These are phyloP conservation scores for Hamamelis virginiana DNA, from an alignment of 164 flowering plant genomes.

Conservation along the genomic window DNA sequence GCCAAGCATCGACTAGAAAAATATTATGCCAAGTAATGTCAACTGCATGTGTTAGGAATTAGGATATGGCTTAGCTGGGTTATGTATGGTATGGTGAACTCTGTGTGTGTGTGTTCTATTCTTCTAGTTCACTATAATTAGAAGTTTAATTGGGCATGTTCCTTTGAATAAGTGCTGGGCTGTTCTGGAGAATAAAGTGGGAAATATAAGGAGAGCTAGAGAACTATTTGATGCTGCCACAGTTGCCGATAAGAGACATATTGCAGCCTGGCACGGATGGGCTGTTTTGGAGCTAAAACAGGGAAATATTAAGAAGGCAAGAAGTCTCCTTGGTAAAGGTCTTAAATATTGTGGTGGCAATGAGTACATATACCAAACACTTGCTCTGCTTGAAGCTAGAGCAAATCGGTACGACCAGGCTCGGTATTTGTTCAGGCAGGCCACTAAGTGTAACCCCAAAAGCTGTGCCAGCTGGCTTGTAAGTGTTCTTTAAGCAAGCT, in stretches of 20 bases:
- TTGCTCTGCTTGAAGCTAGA: conserved; percentile 83
- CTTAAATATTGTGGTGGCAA: conserved; percentile 80
- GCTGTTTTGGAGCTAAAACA: conserved; percentile 84
- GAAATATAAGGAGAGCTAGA: conserved; percentile 78
- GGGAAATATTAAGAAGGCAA: conserved; percentile 82
- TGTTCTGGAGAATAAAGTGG: conserved; percentile 78
- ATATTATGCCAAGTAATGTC: no score
- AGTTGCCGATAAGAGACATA: conserved; percentile 80
- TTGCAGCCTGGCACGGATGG: conserved; percentile 99
- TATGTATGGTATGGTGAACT: no score
- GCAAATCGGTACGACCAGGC: conserved; percentile 80
- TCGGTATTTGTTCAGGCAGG: conserved; percentile 79
- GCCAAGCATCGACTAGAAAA: neutral
- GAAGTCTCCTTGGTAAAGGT: conserved; percentile 83
- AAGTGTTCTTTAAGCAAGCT: conserved; percentile 27
- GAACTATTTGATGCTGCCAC: conserved; percentile 96
- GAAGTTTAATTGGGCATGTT: conserved; percentile 1
- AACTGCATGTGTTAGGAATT: no score
- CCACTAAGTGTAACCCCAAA: conserved; percentile 81
- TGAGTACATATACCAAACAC: conserved; percentile 89
- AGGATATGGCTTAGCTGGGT: no score
- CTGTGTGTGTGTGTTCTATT: no score
- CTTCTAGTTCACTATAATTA: no score
- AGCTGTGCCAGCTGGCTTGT: conserved; percentile 99
- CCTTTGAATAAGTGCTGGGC: conserved; percentile 85